Base-by-base conservation (phyloP, 805 yeast genomes). In the Saccharomycopsis sp. region DNA sequence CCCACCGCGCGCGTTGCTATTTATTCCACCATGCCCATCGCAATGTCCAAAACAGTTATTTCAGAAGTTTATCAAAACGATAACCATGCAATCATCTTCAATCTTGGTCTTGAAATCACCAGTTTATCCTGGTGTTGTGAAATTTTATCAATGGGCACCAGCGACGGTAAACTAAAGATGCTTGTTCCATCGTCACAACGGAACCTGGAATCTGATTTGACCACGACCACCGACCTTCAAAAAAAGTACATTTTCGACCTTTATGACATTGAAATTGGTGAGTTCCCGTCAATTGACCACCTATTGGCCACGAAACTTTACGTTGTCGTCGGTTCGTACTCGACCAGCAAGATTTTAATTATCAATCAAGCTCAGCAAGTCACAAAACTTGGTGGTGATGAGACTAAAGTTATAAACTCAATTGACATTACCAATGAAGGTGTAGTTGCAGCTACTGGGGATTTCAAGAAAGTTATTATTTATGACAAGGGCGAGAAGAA, bases 391-490 rank as follows among this genome's bases (percentile, higher is more conserved):
- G n/a, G 3, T 19, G 14, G 39, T 14, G n/a, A n/a, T n/a, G 13
- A n/a, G 20, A 28, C 28, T 14, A 32, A 13, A 13, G 19, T 17
- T n/a, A 22, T 40, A 8, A 45, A 35, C 23, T 21, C 22, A 5
- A 14, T 45, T 13, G 45, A 33, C 3, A 6, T 45, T n/a, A n/a
- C 2, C 13, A 31, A 26, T 17, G 48, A 45, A 13, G 48, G 48
- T 13, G 21, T 31, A n/a, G 48, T 45, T 13, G 45, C 45, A 14
- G 31, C 24, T 13, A 28, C 44, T 17, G 36, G 39, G 4, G 45
- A 41, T 23, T 34, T n/a, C 38, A 35, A 27, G 26, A 16, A 19
- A 37, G 37, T 40, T 14, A 7, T 22, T 3, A 32, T 45, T 5
- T 40, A 17, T 17, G 16, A 40, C 16, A 32, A 20, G 26, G 19